Evolutionary conservation across 805 yeast genomes (phyloP), one percentile per base, ranked within the genome.

Genomic region (Candida peoriensis): DNA sequence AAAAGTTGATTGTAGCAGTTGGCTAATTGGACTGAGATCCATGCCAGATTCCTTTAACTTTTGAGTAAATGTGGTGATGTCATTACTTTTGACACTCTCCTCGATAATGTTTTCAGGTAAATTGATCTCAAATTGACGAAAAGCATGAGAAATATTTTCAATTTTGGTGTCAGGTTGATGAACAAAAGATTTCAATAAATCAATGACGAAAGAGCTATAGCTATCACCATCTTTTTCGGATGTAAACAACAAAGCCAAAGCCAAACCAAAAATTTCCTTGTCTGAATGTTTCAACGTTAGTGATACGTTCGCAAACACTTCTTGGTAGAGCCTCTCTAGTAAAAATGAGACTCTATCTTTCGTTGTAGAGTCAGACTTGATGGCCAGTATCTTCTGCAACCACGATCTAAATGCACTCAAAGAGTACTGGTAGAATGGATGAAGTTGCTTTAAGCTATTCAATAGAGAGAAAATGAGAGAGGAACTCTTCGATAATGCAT

Each of bases 351-450:
- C 58, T 7, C 62, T 47, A 3, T 37, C 13, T 7, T 19, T 32
- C 0, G 32, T 32, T 6, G 14, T 20, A 2, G 29, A 16, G 2
- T 6, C 15, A 4, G 19, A 31, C n/a, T 5, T 12, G 1, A n/a
- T 14, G 4, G 16, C 12, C 20, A 62, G 53, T 20, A 59, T 70
- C n/a, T 17, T 26, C 11, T 41, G 43, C 28, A 74, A 54, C 13
- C 69, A 55, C 1, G 43, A 37, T 36, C 64, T 45, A 38, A 71
- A 67, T 28, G 61, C 65, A 6, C 64, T 61, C 22, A 80, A 61
- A 0, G 86, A 62, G 44, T 82, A 75, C 32, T 70, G 72, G 54
- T 86, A 89, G 41, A 78, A 73, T 20, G 55, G 54, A 38, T 72
- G 71, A n/a, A 76, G 32, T 1, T 38, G 30, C 14, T 61, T 43